phyloP scores from a whole-genome alignment of 2,329 filamentous ascomycete genomes.

The Parascedosporium putredinis region DNA sequence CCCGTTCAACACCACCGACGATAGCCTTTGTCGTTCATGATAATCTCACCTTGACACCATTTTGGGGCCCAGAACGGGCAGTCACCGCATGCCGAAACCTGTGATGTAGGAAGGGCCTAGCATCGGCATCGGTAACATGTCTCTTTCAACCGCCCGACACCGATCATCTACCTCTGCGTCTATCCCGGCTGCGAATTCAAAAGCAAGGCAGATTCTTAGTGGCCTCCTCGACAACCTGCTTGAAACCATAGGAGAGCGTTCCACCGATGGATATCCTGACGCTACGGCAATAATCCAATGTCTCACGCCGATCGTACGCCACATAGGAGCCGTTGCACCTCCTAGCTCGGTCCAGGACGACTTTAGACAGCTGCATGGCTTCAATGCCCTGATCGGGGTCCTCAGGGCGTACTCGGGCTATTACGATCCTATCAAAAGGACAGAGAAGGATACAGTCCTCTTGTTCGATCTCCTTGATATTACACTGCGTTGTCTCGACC shows the following conservation, averaged over 20 bases:
- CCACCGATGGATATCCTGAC: conserved; percentile 35
- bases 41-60: neutral
- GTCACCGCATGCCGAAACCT: neutral
- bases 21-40: neutral
- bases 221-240: conserved; percentile 39
- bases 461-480: conserved; percentile 61
- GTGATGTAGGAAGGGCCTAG: neutral
- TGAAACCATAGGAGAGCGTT: conserved; percentile 20
- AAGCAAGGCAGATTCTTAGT: conserved; percentile 50
- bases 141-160: conserved; percentile 43
- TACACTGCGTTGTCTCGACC: conserved; percentile 63
- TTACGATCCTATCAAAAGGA: conserved; percentile 58
- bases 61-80: neutral
- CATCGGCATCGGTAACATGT: conserved; percentile 30
- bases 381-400: conserved; percentile 60
- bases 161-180: conserved; percentile 56
- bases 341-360: conserved; percentile 57
- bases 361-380: conserved; percentile 72
- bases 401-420: conserved; percentile 63
- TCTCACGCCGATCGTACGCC: conserved; percentile 56
- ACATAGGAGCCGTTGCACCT: conserved; percentile 36
- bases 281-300: conserved; percentile 39
- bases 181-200: conserved; percentile 41
- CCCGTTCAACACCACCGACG: neutral
- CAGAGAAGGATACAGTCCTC: conserved; percentile 49